phyloP scores from a whole-genome alignment of 495 filamentous ascomycete species.

The Talaromyces wortmannii region DNA sequence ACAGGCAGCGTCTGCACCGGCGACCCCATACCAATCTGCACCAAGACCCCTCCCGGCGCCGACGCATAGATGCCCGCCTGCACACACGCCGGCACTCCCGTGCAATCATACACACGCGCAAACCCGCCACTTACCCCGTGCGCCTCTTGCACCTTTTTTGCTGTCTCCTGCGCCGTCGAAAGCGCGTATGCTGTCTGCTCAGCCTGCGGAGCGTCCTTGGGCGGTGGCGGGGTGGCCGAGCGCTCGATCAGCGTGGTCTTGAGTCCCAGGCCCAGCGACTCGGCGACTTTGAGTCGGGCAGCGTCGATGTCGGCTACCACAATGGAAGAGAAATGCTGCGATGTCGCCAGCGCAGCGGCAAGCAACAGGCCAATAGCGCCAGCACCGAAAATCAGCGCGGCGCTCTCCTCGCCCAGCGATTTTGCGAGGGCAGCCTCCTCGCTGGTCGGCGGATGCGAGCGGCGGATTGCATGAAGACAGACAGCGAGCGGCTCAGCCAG shows the following conservation, averaged over 20 bases:
- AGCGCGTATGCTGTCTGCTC: slow-evolving; percentile 34
- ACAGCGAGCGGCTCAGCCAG: slow-evolving; percentile 76
- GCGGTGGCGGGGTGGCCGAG: slow-evolving; percentile 24
- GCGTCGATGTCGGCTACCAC: slow-evolving; percentile 76
- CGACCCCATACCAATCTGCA: slow-evolving; percentile 92
- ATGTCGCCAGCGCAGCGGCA: slow-evolving; percentile 50
- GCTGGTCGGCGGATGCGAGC: slow-evolving; percentile 45
- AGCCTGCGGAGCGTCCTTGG: slow-evolving; percentile 29
- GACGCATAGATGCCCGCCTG: slow-evolving; percentile 83
- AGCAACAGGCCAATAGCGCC: slow-evolving; percentile 75
- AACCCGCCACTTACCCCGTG: slow-evolving; percentile 57
- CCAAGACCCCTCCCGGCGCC: slow-evolving; percentile 68
- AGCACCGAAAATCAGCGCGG: slow-evolving; percentile 71
- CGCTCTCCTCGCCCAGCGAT: slow-evolving; percentile 23
- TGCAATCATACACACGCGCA: slow-evolving; percentile 83
- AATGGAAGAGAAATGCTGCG: slow-evolving; percentile 63
- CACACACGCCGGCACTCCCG: slow-evolving; percentile 79
- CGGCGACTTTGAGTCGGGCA: slow-evolving; percentile 65
- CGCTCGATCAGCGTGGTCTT: slow-evolving; percentile 52
- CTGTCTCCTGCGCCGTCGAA: slow-evolving; percentile 32
- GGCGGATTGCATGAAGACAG: slow-evolving; percentile 64
- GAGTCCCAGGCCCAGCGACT: slow-evolving; percentile 61
- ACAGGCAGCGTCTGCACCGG: slow-evolving; percentile 83
- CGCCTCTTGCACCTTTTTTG: slow-evolving; percentile 27
- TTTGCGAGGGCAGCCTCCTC: slow-evolving; percentile 18